Conservation (phyloP, 2,329 filamentous ascomycete species). For the Arthroderma sp. region DNA sequence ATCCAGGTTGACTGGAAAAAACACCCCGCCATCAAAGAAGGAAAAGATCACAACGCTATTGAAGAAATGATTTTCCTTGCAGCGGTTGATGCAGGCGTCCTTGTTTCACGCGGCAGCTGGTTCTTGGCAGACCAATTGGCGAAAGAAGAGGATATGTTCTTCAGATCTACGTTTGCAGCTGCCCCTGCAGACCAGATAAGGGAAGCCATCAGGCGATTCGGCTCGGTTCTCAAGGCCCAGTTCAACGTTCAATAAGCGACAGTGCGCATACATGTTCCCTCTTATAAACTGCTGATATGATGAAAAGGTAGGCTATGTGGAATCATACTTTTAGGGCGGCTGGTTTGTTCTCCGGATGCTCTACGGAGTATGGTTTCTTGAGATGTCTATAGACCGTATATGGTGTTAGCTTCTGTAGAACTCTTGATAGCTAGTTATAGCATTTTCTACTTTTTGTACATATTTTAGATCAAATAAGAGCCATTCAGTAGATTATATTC, state of each 20-base stretch:
- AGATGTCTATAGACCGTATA: not conserved
- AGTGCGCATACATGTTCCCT: not conserved
- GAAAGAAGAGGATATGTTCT: slow-evolving; percentile 57
- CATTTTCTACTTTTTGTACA: not conserved
- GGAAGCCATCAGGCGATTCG: slow-evolving; percentile 63
- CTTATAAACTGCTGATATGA: not conserved
- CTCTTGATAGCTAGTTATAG: not conserved
- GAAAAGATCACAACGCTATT: slow-evolving; percentile 38
- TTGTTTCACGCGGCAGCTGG: slow-evolving; percentile 80
- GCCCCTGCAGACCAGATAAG: slow-evolving; percentile 59
- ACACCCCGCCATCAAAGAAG: slow-evolving; percentile 31
- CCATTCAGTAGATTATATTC: too few species aligned
- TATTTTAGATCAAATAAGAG: not conserved
- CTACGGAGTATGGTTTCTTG: not conserved
- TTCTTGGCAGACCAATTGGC: slow-evolving; percentile 64
- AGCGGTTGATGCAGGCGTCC: slow-evolving; percentile 62
- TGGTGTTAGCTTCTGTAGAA: not conserved
- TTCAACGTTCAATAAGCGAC: slow-evolving; percentile 30
- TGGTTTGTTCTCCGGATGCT: not conserved
- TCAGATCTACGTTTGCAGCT: slow-evolving; percentile 80
- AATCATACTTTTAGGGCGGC: not conserved
- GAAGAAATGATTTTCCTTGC: slow-evolving; percentile 79
- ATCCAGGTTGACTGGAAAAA: slow-evolving; percentile 37
- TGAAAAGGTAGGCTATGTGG: not conserved
- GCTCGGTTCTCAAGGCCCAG: slow-evolving; percentile 54